A percentile compares a stretch with the other conserved stretches of the same genome.
Conservation (phyloP, 305 asterid species). For the Solanum hybrid region DNA sequence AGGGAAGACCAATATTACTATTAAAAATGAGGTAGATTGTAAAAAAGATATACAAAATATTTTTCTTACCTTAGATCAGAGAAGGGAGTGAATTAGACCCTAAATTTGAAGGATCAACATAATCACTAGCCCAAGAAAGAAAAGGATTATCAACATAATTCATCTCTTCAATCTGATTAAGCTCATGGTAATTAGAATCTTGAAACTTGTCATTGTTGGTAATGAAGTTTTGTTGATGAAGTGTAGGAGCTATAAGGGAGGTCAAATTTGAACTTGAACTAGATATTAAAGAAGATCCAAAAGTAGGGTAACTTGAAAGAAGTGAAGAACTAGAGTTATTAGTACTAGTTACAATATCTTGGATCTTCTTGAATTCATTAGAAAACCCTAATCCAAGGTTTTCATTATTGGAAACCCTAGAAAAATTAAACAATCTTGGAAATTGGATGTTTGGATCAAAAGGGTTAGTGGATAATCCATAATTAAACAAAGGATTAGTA, state of each 20-base stretch:
- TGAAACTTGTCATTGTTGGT: slow-evolving; percentile 13
- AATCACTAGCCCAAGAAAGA: slow-evolving; percentile 27
- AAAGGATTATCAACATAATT: slow-evolving; percentile 30
- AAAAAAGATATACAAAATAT: not conserved
- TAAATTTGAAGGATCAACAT: slow-evolving; percentile 26
- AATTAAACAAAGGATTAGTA: slow-evolving; percentile 18
- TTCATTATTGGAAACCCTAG: slow-evolving; percentile 6
- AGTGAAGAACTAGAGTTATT: slow-evolving; percentile 13
- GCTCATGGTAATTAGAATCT: slow-evolving; percentile 1
- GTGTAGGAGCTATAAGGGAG: slow-evolving; percentile 20
- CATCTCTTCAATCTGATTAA: slow-evolving; percentile 31
- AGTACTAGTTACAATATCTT: slow-evolving; percentile 10
- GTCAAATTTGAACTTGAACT: slow-evolving; percentile 22
- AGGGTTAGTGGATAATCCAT: slow-evolving; percentile 17
- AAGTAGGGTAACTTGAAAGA: slow-evolving; percentile 19
- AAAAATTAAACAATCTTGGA: not conserved
- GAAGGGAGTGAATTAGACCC: slow-evolving; percentile 22
- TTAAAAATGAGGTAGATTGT: not conserved
- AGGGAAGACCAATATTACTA: not conserved
- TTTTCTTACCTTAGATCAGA: slow-evolving; percentile 7
- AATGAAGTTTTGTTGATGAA: slow-evolving; percentile 20
- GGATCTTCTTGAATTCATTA: slow-evolving; percentile 17
- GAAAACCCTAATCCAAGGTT: slow-evolving; percentile 36
- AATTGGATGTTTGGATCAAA: slow-evolving; percentile 12
- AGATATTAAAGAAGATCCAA: slow-evolving; percentile 20